Conservation (phyloP, 1,284 basidiomycete species). For the Afroboletus lepidellus region DNA sequence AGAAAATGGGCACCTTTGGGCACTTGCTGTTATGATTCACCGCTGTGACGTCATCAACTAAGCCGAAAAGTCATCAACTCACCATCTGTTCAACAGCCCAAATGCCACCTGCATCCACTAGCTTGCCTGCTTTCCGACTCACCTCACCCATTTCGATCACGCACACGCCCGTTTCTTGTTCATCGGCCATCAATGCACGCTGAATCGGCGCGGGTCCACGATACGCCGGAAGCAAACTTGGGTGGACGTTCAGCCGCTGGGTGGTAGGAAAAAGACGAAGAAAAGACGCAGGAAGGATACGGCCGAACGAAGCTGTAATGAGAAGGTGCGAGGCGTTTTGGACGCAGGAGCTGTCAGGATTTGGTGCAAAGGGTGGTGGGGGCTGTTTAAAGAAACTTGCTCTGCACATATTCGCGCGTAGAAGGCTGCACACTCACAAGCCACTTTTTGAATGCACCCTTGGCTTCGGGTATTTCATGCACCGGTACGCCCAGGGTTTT, state of each 20-base stretch:
- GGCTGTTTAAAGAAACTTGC: slow-evolving; percentile 32
- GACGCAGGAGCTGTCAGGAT: slow-evolving; percentile 30
- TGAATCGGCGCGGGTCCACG: slow-evolving; percentile 94
- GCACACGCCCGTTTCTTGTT: slow-evolving; percentile 54
- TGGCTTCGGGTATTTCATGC: slow-evolving; percentile 56
- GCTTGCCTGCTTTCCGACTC: slow-evolving; percentile 39
- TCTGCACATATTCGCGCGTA: slow-evolving; percentile 5
- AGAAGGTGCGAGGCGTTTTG: slow-evolving; percentile 53
- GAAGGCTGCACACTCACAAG: slow-evolving; percentile 37
- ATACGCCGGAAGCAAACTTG: slow-evolving; percentile 85
- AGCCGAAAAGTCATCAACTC: not conserved
- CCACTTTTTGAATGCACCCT: slow-evolving; percentile 55
- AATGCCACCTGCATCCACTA: slow-evolving; percentile 49
- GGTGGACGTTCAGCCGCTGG: slow-evolving; percentile 88
- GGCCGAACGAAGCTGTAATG: slow-evolving; percentile 91
- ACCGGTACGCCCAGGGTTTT: slow-evolving; percentile 49
- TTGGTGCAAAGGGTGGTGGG: slow-evolving; percentile 30
- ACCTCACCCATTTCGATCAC: slow-evolving; percentile 51
- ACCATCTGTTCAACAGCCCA: slow-evolving; percentile 46
- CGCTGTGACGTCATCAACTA: slow-evolving; percentile 64
- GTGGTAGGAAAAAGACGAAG: slow-evolving; percentile 54
- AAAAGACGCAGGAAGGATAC: slow-evolving; percentile 63
- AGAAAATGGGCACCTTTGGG: slow-evolving; percentile 48
- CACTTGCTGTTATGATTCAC: slow-evolving; percentile 15
- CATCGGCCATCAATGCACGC: slow-evolving; percentile 60